These are phyloP conservation scores for Epichloe hybrida DNA, from an alignment of 2,329 filamentous ascomycete genomes.

Conservation along the genomic window DNA sequence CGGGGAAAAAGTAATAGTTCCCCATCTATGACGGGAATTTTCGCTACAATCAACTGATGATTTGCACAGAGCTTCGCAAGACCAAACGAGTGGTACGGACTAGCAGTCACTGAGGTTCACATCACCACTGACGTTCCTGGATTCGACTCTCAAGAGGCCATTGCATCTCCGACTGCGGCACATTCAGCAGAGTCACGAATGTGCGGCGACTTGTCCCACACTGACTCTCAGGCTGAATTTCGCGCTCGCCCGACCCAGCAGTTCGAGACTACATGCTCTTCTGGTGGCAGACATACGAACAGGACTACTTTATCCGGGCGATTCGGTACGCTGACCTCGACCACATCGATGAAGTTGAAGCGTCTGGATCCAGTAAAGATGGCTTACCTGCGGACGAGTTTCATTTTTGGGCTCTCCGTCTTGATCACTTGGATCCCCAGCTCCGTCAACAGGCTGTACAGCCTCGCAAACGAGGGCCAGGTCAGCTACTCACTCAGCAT, in stretches of 20 bases:
- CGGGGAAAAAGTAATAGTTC: constrained; percentile 19
- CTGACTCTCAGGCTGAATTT: constrained; percentile 7
- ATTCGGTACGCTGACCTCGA: constrained; percentile 14
- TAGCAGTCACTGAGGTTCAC: constrained; percentile 36
- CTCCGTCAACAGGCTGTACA: constrained; percentile 60
- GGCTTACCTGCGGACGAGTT: constrained; percentile 45
- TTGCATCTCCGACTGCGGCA: constrained; percentile 7
- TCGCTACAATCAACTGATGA: background rate
- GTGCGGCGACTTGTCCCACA: constrained; percentile 9
- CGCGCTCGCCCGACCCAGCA: constrained; percentile 6
- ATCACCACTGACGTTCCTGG: constrained; percentile 21
- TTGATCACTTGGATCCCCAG: constrained; percentile 51
- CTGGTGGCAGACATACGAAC: constrained; percentile 11
- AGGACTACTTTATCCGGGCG: constrained; percentile 9
- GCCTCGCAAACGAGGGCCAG: constrained; percentile 35
- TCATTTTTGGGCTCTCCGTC: constrained; percentile 43
- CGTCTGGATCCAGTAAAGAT: constrained; percentile 41
- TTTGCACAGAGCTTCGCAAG: constrained; percentile 13
- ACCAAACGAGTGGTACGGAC: constrained; percentile 27
- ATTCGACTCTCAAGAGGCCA: constrained; percentile 1
- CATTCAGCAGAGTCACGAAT: constrained; percentile 5
- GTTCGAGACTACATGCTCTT: constrained; percentile 18
- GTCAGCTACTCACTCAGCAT: constrained; percentile 53
- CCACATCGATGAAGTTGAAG: constrained; percentile 19
- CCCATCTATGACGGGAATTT: background rate